Conservation (phyloP, 1,284 basidiomycete species). For the Sporisorium reilianum region DNA sequence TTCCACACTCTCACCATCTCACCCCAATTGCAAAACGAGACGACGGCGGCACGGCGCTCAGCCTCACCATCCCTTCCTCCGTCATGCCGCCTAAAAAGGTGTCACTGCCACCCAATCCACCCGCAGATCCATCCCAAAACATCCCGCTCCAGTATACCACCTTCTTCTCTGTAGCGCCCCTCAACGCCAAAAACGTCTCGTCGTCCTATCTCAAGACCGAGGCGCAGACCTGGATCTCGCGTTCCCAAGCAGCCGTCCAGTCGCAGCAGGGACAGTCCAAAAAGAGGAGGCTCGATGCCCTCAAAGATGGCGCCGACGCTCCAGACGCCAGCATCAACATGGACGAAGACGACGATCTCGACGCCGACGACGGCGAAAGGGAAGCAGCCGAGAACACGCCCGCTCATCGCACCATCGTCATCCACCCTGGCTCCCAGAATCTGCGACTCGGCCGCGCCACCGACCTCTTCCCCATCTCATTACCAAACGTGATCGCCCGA, state of each 20-base stretch:
- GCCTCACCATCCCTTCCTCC: background rate
- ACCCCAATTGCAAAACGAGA: background rate
- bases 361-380: slow-evolving; percentile 37
- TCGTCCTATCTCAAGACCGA: slow-evolving; percentile 67
- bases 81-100: slow-evolving; percentile 58
- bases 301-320: slow-evolving; percentile 21
- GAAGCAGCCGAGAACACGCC: slow-evolving; percentile 44
- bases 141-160: slow-evolving; percentile 61
- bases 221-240: slow-evolving; percentile 63
- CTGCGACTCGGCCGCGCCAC: slow-evolving; percentile 89
- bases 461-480: slow-evolving; percentile 81
- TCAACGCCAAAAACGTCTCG: slow-evolving; percentile 67
- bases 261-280: slow-evolving; percentile 24
- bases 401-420: slow-evolving; percentile 75
- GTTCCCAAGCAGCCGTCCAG: slow-evolving; percentile 37
- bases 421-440: slow-evolving; percentile 91
- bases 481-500: slow-evolving; percentile 83
- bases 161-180: slow-evolving; percentile 62
- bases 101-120: slow-evolving; percentile 55
- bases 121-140: slow-evolving; percentile 54
- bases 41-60: background rate
- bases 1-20: background rate
- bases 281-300: slow-evolving; percentile 36
- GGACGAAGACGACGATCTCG: slow-evolving; percentile 43
- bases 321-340: slow-evolving; percentile 33